Conservation (phyloP, 768 basidiomycete genomes). For the Phlebiopsis gigantea region DNA sequence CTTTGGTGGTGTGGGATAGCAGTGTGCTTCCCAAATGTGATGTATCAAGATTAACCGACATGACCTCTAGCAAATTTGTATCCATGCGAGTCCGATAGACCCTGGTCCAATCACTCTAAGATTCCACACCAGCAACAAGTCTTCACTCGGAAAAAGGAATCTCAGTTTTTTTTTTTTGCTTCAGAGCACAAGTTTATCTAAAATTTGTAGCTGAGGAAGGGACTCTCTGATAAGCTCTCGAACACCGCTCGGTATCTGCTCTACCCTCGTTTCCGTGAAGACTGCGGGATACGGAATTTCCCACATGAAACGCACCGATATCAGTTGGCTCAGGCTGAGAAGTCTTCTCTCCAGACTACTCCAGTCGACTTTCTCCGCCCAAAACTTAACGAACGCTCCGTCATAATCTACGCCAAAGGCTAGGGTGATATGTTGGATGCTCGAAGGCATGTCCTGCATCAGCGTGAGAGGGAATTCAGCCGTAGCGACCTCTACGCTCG, state of each 20-base stretch:
- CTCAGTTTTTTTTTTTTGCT: too few relatives aligned
- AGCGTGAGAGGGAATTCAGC: not conserved
- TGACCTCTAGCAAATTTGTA: not conserved
- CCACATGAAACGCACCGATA: not conserved
- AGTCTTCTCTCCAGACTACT: not conserved
- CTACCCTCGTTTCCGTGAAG: not conserved
- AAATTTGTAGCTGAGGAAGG: not conserved
- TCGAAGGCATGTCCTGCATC: not conserved
- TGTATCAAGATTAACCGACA: constrained; percentile 1
- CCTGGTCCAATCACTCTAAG: too few relatives aligned
- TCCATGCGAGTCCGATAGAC: not conserved
- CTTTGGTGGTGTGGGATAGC: constrained; percentile 7
- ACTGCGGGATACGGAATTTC: not conserved
- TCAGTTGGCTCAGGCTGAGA: not conserved
- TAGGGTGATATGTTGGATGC: not conserved
- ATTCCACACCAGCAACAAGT: too few relatives aligned
- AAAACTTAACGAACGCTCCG: not conserved
- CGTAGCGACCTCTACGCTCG: not conserved
- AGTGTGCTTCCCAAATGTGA: constrained; percentile 9
- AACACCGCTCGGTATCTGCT: not conserved
- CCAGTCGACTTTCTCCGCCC: not conserved
- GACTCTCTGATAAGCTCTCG: not conserved
- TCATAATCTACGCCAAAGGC: not conserved
- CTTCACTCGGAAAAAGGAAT: too few relatives aligned
- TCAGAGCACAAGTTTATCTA: too few relatives aligned